Conservation (phyloP, 495 filamentous ascomycete genomes). For the Penicillium canescens region DNA sequence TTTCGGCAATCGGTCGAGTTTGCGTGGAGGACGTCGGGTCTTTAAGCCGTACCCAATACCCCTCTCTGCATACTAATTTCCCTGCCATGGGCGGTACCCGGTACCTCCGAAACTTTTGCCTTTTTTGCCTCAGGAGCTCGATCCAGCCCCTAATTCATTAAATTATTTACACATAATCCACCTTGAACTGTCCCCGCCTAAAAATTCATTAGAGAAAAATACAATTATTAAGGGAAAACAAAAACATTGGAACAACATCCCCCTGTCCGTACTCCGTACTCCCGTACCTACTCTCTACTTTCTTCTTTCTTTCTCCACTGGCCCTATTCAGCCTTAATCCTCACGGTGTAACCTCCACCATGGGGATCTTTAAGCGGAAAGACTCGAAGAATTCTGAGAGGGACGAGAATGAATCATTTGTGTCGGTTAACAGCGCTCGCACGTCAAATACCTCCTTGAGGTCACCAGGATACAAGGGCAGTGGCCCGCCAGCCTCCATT, state of each 20-base stretch:
- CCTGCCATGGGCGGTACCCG: background rate
- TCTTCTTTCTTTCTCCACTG: slow-evolving; percentile 4
- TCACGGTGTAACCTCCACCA: slow-evolving; percentile 21
- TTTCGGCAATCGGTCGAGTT: slow-evolving; percentile 4
- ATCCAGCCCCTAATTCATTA: background rate
- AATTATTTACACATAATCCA: background rate
- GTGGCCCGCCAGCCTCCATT: slow-evolving; percentile 47
- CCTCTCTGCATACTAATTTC: background rate
- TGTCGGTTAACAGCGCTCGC: slow-evolving; percentile 50
- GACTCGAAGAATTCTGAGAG: slow-evolving; percentile 54
- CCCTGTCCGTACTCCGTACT: slow-evolving; percentile 9
- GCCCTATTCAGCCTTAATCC: background rate
- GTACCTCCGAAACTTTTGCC: background rate
- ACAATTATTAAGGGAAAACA: background rate
- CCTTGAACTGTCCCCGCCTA: background rate
- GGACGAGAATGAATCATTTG: slow-evolving; percentile 46
- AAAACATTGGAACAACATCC: slow-evolving; percentile 4
- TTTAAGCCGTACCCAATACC: background rate
- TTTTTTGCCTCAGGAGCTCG: background rate
- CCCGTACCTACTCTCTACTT: slow-evolving; percentile 4
- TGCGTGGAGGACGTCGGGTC: background rate
- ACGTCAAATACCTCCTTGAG: slow-evolving; percentile 56
- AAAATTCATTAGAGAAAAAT: no score
- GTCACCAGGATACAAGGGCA: slow-evolving; percentile 51
- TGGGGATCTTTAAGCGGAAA: slow-evolving; percentile 68